phyloP scores from a whole-genome alignment of 2,329 filamentous ascomycete genomes.

The Tolypocladium tundrense region DNA sequence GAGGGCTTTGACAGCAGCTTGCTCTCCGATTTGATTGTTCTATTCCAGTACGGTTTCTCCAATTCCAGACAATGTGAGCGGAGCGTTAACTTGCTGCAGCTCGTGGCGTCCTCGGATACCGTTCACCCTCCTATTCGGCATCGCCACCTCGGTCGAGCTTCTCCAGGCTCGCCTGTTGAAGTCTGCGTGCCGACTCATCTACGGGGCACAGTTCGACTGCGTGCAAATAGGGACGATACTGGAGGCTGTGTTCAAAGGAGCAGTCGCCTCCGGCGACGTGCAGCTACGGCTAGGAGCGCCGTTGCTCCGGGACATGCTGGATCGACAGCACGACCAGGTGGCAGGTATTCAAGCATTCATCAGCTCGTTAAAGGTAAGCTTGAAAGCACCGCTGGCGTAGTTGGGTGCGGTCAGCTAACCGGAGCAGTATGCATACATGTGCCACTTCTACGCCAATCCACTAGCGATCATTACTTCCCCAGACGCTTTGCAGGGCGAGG shows the following conservation, averaged over 20 bases:
- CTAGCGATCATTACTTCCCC: slow-evolving; percentile 51
- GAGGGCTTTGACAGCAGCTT: slow-evolving; percentile 68
- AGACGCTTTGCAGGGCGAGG: slow-evolving; percentile 8
- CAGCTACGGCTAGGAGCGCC: slow-evolving; percentile 53
- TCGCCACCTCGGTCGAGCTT: slow-evolving; percentile 72
- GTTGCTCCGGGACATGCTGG: slow-evolving; percentile 53
- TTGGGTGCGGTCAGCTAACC: neutral
- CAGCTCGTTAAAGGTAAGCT: slow-evolving; percentile 53
- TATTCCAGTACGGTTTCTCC: slow-evolving; percentile 47
- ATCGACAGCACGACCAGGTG: slow-evolving; percentile 67
- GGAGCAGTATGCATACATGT: slow-evolving; percentile 70
- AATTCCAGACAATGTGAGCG: no score
- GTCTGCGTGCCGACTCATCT: slow-evolving; percentile 54
- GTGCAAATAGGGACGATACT: slow-evolving; percentile 62
- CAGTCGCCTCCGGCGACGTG: slow-evolving; percentile 47
- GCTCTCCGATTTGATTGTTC: slow-evolving; percentile 59
- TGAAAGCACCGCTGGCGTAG: neutral
- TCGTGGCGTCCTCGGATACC: slow-evolving; percentile 66
- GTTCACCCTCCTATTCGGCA: slow-evolving; percentile 66
- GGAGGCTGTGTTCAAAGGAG: slow-evolving; percentile 59
- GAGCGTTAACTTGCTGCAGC: slow-evolving; percentile 22
- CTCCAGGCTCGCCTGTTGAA: slow-evolving; percentile 66
- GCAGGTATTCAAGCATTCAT: slow-evolving; percentile 66
- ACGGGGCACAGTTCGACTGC: slow-evolving; percentile 67
- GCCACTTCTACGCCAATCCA: slow-evolving; percentile 72